Base-by-base conservation (phyloP, 1,284 basidiomycete species). In the Melampsora larici-populina region DNA sequence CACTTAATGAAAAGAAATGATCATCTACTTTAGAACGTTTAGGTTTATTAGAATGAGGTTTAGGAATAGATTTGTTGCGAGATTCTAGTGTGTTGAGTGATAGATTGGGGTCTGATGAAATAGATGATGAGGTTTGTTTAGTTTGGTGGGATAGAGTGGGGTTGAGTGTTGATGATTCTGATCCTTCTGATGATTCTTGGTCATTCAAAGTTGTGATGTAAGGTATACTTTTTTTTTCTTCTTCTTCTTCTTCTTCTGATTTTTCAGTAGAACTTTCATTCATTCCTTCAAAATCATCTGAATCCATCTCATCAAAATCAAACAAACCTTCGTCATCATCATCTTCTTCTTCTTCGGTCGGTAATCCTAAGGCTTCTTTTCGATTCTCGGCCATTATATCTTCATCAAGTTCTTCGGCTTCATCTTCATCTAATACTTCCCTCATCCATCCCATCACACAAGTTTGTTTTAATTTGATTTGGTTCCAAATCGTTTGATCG, bases 1-100 rank as follows among this genome's bases (percentile, higher is more conserved):
- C 67, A 33, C 31, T 40, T 17, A 77, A 51, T 9, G 51, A 63
- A 51, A 77, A 77, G 49, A 77, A 77, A 29, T 70, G 46, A 33
- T 63, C 65, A 55, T 77, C 75, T 3, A 77, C 33, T 24, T 18
- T 26, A 2, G 75, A 77, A 36, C 48, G 48, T 29, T 58, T 58
- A 15, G 24, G n/a, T 68, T 76, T 76, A 9, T 3, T 4, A 24
- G 67, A 63, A 33, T 64, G 62, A 18, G 51, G 26, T 21, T 36
- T 11, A 13, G 62, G 24, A 24, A n/a, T 8, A 1, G 62, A 65
- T n/a, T n/a, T n/a, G n/a, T n/a, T n/a, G 21, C 33, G 29, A 4
- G 72, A 76, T 67, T 33, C 29, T 5, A 43, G 40, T 15, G 29
- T 17, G 6, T 67, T 2, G 2, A 67, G 8, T n/a, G 65, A 40